Conservation (phyloP, 1,284 basidiomycete species). For the Pascua sp. region DNA sequence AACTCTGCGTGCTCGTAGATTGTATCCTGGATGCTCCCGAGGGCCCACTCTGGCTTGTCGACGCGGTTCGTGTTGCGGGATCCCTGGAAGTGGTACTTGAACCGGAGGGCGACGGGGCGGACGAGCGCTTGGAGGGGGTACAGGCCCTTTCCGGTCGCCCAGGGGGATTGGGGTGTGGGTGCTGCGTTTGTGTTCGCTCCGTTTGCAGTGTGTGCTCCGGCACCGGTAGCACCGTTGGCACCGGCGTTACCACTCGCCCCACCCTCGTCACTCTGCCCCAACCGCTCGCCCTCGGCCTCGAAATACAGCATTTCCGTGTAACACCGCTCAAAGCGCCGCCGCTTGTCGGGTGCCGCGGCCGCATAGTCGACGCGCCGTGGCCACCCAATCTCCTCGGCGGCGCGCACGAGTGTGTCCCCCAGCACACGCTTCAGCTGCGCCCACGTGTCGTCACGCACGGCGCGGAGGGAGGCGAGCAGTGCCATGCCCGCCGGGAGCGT, state of each 20-base stretch:
- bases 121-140: conserved; percentile 82
- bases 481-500: conserved; percentile 51
- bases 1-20: conserved; percentile 75
- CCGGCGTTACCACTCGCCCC: conserved; percentile 51
- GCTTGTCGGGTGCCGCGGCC: conserved; percentile 54
- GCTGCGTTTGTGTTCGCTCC: conserved; percentile 1
- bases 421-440: conserved; percentile 63
- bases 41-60: conserved; percentile 99
- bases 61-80: conserved; percentile 80
- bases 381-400: conserved; percentile 74
- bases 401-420: conserved; percentile 59
- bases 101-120: conserved; percentile 76
- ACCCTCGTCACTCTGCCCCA: conserved; percentile 28
- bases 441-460: conserved; percentile 68
- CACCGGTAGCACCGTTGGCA: not conserved
- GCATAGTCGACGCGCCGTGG: conserved; percentile 67
- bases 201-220: not conserved
- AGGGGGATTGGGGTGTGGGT: not conserved
- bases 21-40: conserved; percentile 81
- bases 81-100: conserved; percentile 94
- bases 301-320: conserved; percentile 71
- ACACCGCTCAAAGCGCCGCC: conserved; percentile 65
- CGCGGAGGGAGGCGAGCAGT: conserved; percentile 54
- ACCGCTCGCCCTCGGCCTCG: conserved; percentile 58
- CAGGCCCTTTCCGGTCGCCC: conserved; percentile 53